Percentiles rank a stretch among this genome's conserved stretches.
phyloP scores from a whole-genome alignment of 345 rosid genomes.

The Gossypium arboreum region DNA sequence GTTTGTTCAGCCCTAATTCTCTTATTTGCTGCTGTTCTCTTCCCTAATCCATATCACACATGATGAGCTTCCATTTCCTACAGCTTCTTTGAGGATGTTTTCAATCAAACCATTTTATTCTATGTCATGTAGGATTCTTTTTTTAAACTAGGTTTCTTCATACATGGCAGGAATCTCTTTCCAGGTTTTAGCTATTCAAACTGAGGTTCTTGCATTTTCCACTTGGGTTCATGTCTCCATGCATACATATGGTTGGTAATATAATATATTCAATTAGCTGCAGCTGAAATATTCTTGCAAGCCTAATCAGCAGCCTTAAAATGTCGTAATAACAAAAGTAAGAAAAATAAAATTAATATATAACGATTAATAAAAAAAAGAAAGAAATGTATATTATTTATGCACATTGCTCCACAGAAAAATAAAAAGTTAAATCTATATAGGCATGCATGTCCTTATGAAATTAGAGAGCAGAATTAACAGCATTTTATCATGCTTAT shows the following conservation, averaged over 20 bases:
- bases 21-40: too few species aligned
- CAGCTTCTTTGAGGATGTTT: slow-evolving; percentile 5
- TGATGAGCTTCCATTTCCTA: not conserved
- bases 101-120: not conserved
- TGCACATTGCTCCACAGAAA: not conserved
- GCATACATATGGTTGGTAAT: not conserved
- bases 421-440: not conserved
- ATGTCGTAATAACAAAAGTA: not conserved
- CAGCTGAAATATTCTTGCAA: not conserved
- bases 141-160: not conserved
- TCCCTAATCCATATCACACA: not conserved
- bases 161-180: not conserved
- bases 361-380: too few species aligned
- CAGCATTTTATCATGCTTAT: not conserved
- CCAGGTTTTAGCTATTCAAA: not conserved
- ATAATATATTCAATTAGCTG: not conserved
- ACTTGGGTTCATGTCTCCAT: not conserved
- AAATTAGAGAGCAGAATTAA: not conserved
- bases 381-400: too few species aligned
- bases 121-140: not conserved
- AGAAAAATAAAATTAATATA: not conserved
- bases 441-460: not conserved
- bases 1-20: too few species aligned
- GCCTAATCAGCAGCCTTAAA: not conserved
- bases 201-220: not conserved